Percentiles rank a stretch among this genome's conserved stretches.
These are phyloP conservation scores for Triticum dicoccoides DNA, from an alignment of 176 grass and related monocot species.

Conservation along the genomic window DNA sequence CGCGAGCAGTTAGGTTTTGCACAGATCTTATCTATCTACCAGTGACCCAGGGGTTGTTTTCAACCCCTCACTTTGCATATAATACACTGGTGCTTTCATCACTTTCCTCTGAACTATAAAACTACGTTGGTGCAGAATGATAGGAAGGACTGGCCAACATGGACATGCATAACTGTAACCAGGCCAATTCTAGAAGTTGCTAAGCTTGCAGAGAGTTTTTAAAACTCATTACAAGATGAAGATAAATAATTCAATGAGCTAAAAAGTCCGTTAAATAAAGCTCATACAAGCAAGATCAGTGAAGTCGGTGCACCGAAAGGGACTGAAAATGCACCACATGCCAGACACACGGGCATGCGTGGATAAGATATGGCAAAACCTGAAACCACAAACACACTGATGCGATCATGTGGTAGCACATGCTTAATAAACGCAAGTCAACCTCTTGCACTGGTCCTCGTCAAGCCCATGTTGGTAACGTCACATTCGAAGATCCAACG, in stretches of 20 bases:
- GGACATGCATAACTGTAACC: constrained; percentile 13
- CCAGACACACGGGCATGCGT: neutral
- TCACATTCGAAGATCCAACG: constrained; percentile 42
- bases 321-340: constrained; percentile 29
- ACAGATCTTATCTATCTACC: constrained; percentile 39
- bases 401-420: constrained; percentile 28
- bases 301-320: constrained; percentile 16
- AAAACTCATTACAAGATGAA: neutral
- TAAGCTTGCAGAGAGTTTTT: neutral
- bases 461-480: constrained; percentile 9
- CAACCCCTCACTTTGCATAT: neutral
- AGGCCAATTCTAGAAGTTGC: neutral
- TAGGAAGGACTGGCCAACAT: constrained; percentile 21
- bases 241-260: neutral
- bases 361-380: constrained; percentile 28
- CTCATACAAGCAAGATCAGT: neutral
- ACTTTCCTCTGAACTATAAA: constrained; percentile 21
- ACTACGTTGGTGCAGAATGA: constrained; percentile 15
- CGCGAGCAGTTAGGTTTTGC: constrained; percentile 9
- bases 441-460: constrained; percentile 31
- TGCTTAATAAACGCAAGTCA: constrained; percentile 39
- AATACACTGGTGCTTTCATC: constrained; percentile 21
- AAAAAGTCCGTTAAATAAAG: constrained; percentile 4
- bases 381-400: constrained; percentile 21
- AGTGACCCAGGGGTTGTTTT: constrained; percentile 27